Evolutionary conservation across 177 flowering plant genomes (phyloP), one percentile per base, ranked within the genome.

Genomic region (Vitis hybrid): DNA sequence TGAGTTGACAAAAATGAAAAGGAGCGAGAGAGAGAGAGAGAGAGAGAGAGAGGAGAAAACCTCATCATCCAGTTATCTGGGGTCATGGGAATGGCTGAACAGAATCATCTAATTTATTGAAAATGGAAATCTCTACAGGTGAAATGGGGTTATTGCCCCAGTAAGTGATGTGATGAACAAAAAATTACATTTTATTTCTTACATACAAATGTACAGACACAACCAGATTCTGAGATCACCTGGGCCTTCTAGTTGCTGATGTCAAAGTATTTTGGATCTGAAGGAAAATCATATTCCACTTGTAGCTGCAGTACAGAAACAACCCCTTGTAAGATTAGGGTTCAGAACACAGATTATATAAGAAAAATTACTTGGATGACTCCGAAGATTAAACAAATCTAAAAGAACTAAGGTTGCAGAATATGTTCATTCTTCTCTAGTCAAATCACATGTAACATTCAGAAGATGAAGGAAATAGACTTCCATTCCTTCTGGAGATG

Each of bases 261-360:
- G 77, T 89, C 84, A 57, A 91, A 92, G 77, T 92, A 92, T 80
- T 86, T 92, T 5, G 98, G 98, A 76, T 91, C 81, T 11, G 82
- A 81, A 18, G 94, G 98, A 68, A 65, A 87, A 76, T 92, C 89
- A 72, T 86, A 88, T 62, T 91, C 98, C 77, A 90, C 90, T 59
- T 86, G 83, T 58, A 92, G 81, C 98, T 92, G 96, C 89, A 78
- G 78, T 15, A n/a, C 52, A 50, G 74, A 52, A 69, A 60, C 52
- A 75, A 56, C 46, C 52, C 18, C 48, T 6, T 1, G 48, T 40
- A 40, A 40, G 24, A 30, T 15, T 30, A 15, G 35, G 13, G 14
- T 56, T 1, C 11, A 10, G 19, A 68, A 17, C 55, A 3, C 40
- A 50, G n/a, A 18, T 59, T 48, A 52, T 46, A 14, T 24, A 32